Conservation (phyloP, 179 eudicot species). For the Spinacia oleracea region DNA sequence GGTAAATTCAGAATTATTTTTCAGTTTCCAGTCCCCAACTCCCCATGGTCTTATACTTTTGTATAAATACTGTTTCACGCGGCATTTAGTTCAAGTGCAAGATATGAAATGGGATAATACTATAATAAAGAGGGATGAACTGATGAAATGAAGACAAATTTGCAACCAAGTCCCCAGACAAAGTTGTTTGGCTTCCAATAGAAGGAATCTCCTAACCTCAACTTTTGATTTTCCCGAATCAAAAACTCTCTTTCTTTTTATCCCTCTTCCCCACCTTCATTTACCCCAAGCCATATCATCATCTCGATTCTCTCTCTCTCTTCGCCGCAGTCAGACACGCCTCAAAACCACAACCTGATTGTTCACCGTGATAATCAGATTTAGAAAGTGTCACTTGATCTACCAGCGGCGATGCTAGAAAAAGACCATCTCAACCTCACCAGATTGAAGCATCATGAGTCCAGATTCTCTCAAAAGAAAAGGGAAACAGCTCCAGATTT, state of each 20-base stretch:
- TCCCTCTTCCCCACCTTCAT: not conserved
- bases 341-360: not conserved
- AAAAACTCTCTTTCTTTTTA: not conserved
- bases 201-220: not conserved
- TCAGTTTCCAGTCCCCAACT: not conserved
- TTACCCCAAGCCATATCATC: not conserved
- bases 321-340: not conserved
- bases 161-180: not conserved
- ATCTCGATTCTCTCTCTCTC: not conserved
- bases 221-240: not conserved
- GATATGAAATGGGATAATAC: not conserved
- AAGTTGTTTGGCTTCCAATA: not conserved
- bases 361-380: not conserved
- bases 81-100: not conserved
- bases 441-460: not conserved
- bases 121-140: not conserved
- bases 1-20: not conserved
- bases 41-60: not conserved
- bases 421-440: constrained; percentile 4
- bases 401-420: not conserved
- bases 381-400: not conserved
- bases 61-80: not conserved
- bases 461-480: not conserved
- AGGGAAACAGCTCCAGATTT: not conserved
- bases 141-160: not conserved